phyloP scores from a whole-genome alignment of 257 asterid species.

The Sherardia arvensis region DNA sequence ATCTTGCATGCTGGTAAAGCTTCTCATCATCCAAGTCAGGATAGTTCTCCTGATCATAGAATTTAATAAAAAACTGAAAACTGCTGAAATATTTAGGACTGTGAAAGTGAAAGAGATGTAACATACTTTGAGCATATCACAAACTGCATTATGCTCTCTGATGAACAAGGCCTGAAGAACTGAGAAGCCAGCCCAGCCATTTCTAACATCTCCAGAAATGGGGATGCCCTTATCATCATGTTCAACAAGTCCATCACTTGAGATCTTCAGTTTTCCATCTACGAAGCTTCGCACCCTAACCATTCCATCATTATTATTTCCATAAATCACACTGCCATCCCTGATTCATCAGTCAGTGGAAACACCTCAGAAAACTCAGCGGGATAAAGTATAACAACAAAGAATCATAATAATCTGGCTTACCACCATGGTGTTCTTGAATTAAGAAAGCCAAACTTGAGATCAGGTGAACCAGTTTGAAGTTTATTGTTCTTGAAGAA shows the following conservation, averaged over 20 bases:
- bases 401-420: not conserved
- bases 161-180: conserved; percentile 28
- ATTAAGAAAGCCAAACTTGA: conserved; percentile 19
- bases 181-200: conserved; percentile 31
- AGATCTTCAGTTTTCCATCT: conserved; percentile 23
- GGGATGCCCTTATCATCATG: conserved; percentile 20
- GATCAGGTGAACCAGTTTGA: conserved; percentile 13
- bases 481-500: conserved; percentile 22
- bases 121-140: conserved; percentile 28
- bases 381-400: not conserved
- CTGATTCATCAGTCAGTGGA: conserved; percentile 1
- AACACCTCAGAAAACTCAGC: not conserved
- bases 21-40: conserved; percentile 22
- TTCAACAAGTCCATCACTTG: conserved; percentile 17
- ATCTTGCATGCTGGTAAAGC: conserved; percentile 22
- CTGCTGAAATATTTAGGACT: not conserved
- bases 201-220: conserved; percentile 25
- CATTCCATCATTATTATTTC: conserved; percentile 21
- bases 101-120: not conserved
- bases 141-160: conserved; percentile 26
- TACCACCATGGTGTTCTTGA: conserved; percentile 30
- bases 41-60: conserved; percentile 9
- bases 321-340: conserved; percentile 32
- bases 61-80: not conserved
- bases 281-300: conserved; percentile 22